Evolutionary conservation across 441 rosid genomes (phyloP).

Genomic region (Pelargonium fulgidum): DNA sequence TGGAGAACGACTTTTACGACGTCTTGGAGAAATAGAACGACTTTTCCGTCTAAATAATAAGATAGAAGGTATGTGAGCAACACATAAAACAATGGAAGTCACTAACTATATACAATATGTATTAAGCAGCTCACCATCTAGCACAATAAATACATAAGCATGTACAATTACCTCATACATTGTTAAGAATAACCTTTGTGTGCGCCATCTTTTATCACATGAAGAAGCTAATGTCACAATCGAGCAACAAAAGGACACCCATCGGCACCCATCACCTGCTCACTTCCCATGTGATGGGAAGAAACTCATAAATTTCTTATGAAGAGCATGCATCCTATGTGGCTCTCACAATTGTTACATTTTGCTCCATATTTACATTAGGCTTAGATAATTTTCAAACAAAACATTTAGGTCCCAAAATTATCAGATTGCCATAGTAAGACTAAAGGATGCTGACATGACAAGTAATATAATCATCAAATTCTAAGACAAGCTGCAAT

Average conservation of each 20-base stretch:
- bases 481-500: constrained; percentile 21
- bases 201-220: constrained; percentile 95
- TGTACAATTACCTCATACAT: constrained; percentile 84
- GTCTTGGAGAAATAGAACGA: constrained; percentile 69
- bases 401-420: constrained; percentile 16
- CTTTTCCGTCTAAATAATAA: constrained; percentile 70
- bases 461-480: constrained; percentile 18
- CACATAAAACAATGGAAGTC: constrained; percentile 20
- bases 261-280: constrained; percentile 68
- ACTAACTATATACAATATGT: constrained; percentile 26
- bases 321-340: constrained; percentile 34
- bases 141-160: constrained; percentile 43
- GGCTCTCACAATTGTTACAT: constrained; percentile 21
- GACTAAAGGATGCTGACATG: constrained; percentile 14
- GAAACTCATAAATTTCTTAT: constrained; percentile 30
- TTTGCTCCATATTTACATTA: constrained; percentile 23
- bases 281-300: constrained; percentile 57
- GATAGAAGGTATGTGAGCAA: constrained; percentile 39
- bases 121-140: constrained; percentile 37
- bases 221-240: constrained; percentile 85
- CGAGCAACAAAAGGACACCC: constrained; percentile 75
- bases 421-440: constrained; percentile 14
- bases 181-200: constrained; percentile 60
- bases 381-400: constrained; percentile 18
- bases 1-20: constrained; percentile 62